These are phyloP conservation scores for Cercophora samala DNA, from an alignment of 495 filamentous ascomycete genomes.

Conservation along the genomic window DNA sequence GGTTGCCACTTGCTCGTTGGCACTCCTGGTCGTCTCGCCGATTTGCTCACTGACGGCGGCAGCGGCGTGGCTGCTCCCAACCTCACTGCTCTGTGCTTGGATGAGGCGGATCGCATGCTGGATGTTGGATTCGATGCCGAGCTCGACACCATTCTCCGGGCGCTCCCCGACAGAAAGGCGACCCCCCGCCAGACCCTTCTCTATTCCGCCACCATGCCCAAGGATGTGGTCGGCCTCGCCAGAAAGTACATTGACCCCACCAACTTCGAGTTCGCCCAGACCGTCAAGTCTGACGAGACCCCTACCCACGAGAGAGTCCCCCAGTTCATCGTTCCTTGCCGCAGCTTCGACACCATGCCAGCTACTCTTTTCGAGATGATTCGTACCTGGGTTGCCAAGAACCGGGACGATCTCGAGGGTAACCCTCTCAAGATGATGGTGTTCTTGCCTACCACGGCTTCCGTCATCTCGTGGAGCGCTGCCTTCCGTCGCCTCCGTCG, in stretches of 20 bases:
- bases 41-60: constrained; percentile 69
- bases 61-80: constrained; percentile 68
- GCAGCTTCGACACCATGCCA: constrained; percentile 69
- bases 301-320: constrained; percentile 82
- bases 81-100: constrained; percentile 77
- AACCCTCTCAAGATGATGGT: constrained; percentile 90
- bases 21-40: constrained; percentile 84
- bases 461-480: constrained; percentile 59
- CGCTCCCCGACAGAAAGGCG: constrained; percentile 57
- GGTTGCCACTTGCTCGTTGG: constrained; percentile 90
- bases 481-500: constrained; percentile 55
- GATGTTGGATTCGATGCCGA: constrained; percentile 85
- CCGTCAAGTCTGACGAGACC: constrained; percentile 71
- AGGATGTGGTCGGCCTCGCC: constrained; percentile 77
- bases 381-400: constrained; percentile 49
- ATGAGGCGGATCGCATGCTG: constrained; percentile 90
- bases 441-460: constrained; percentile 76
- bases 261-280: constrained; percentile 79
- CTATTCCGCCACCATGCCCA: constrained; percentile 88
- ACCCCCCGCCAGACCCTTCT: constrained; percentile 83
- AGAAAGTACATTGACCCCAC: constrained; percentile 46
- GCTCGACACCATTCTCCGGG: constrained; percentile 63
- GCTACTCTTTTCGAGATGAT: constrained; percentile 75
- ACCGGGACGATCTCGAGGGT: constrained; percentile 31
- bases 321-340: constrained; percentile 64